These are phyloP conservation scores for Coniochaeta prunicola DNA, from an alignment of 2,329 filamentous ascomycete species.

Conservation along the genomic window DNA sequence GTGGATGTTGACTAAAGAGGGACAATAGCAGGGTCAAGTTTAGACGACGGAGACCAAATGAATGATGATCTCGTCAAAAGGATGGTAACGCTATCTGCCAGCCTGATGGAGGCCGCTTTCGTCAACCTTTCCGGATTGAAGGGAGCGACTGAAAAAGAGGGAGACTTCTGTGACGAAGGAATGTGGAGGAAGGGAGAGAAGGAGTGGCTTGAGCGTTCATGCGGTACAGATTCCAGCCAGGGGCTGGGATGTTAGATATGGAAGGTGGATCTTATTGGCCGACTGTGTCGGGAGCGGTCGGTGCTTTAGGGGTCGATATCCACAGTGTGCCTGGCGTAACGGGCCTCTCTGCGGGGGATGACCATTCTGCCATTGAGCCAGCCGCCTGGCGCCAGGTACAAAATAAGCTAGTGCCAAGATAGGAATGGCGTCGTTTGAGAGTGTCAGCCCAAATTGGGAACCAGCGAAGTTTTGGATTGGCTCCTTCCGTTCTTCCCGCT, in stretches of 20 bases:
- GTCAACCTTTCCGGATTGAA: slow-evolving; percentile 4
- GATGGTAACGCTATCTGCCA: neutral
- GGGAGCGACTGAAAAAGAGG: slow-evolving; percentile 5
- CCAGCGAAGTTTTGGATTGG: neutral
- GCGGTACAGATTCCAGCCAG: neutral
- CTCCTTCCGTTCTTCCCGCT: neutral
- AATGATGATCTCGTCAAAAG: slow-evolving; percentile 7
- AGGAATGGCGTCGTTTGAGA: neutral
- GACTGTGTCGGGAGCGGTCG: neutral
- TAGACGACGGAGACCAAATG: slow-evolving; percentile 5
- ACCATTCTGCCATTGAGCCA: neutral
- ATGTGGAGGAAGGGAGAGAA: slow-evolving; percentile 2
- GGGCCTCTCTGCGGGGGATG: neutral
- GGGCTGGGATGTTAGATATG: neutral
- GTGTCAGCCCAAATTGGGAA: neutral
- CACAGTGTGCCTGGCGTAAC: neutral
- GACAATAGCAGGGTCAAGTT: neutral
- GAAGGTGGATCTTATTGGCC: neutral
- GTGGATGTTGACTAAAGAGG: neutral
- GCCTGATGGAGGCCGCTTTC: neutral
- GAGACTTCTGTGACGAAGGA: slow-evolving; percentile 9
- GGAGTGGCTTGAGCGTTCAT: slow-evolving; percentile 1
- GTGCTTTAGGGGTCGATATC: neutral
- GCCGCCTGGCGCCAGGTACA: neutral
- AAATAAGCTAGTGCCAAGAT: neutral